Base-by-base conservation (phyloP, 495 filamentous ascomycete genomes). In the Penicillium bialowiezense region DNA sequence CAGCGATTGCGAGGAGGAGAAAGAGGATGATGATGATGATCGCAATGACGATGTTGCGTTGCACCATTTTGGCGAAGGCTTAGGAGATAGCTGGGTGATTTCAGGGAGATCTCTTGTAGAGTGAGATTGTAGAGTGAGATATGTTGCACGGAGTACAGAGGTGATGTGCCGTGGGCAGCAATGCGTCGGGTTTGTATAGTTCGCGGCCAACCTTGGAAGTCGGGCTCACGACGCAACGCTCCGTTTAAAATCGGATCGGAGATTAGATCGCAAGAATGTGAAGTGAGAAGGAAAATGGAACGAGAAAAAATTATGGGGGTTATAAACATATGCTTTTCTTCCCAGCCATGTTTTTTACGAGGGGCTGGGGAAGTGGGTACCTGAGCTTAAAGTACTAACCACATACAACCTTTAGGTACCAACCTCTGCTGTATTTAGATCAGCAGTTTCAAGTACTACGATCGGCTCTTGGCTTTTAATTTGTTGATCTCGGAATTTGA, bases 1-100 rank as follows among this genome's bases (percentile, higher is more conserved):
- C 85, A 52, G 85, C 83, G 50, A 82, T 68, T 34, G 83, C 84
- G 20, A 91, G 80, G 37, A 89, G 63, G 64, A 89, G 65, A 69
- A 90, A 90, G 51, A 91, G 79, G 33, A 89, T 56, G 69, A 91
- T 89, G 68, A 91, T 84, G 69, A 91, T 91, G 65, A 91, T 78
- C 26, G 86, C 87, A 68, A 91, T 87, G 62, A 84, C 79, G 70
- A 88, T 79, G 80, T 91, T 91, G 74, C 82, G 70, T 68, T 88
- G 72, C 53, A 84, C 76, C 72, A 73, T 84, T 32, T 50, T 61
- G 52, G 28, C 23, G 23, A 26, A 26, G 3, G 23, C 8, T 8
- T 26, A 26, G 23, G 8, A 26, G 23, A 26, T 8, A 26, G 23
- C 23, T 3, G 23, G 23, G n/a, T n/a, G n/a, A n/a, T n/a, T n/a